Evolutionary conservation across 495 filamentous ascomycete genomes (phyloP).

Genomic region (Talaromyces nanjingensis): DNA sequence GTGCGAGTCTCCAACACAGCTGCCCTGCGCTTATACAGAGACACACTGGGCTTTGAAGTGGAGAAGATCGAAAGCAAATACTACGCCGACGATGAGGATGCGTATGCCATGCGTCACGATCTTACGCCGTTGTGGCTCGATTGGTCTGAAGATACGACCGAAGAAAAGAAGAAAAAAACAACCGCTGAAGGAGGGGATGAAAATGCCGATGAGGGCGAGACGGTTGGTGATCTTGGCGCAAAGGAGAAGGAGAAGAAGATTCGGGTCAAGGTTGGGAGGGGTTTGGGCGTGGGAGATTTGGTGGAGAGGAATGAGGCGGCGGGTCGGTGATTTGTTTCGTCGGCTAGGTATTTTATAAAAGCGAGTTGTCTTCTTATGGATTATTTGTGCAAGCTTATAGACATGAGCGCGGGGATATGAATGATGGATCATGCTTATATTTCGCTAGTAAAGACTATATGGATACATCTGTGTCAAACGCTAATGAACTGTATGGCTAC

Average conservation of each 20-base stretch:
- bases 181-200: constrained; percentile 20
- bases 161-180: constrained; percentile 13
- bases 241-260: constrained; percentile 42
- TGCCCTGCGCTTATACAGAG: constrained; percentile 83
- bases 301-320: constrained; percentile 66
- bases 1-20: constrained; percentile 91
- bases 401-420: background rate
- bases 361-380: background rate
- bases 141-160: constrained; percentile 32
- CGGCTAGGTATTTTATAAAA: background rate
- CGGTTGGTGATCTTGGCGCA: constrained; percentile 45
- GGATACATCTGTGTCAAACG: background rate
- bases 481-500: background rate
- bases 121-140: constrained; percentile 53
- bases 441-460: background rate
- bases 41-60: constrained; percentile 85
- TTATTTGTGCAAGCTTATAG: background rate
- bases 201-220: constrained; percentile 47
- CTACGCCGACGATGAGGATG: constrained; percentile 98
- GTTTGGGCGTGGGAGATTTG: constrained; percentile 75
- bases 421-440: background rate
- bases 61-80: constrained; percentile 90
- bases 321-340: background rate
- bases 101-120: constrained; percentile 87
- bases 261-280: constrained; percentile 74